These are phyloP conservation scores for Elsinoe arachidis DNA, from an alignment of 2,329 filamentous ascomycete genomes.

Conservation along the genomic window DNA sequence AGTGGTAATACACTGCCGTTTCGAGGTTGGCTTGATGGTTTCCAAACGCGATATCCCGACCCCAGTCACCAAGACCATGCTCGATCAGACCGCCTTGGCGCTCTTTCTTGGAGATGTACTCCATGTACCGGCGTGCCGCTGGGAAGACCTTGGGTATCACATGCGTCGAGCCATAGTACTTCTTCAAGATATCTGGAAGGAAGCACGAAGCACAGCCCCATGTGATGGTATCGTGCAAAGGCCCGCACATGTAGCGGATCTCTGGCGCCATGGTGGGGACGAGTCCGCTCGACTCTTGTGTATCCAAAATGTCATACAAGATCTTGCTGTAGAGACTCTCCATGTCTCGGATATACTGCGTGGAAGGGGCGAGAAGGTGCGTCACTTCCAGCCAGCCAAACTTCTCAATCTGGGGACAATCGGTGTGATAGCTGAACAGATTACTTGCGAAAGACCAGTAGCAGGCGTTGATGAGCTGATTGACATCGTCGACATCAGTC, in stretches of 20 bases:
- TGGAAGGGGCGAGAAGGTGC: conserved; percentile 37
- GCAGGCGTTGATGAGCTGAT: conserved; percentile 36
- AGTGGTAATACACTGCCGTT: conserved; percentile 37
- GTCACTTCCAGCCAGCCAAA: conserved; percentile 44
- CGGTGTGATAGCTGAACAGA: conserved; percentile 41
- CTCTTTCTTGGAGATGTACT: conserved; percentile 35
- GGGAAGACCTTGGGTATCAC: conserved; percentile 32
- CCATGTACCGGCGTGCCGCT: conserved; percentile 34
- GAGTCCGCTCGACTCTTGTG: conserved; percentile 37
- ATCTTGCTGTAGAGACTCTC: conserved; percentile 41
- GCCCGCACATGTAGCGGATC: conserved; percentile 42
- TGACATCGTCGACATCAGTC: conserved; percentile 35
- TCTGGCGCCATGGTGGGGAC: conserved; percentile 42
- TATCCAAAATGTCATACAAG: conserved; percentile 39
- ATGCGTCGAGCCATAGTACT: conserved; percentile 34
- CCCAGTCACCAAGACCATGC: conserved; percentile 39
- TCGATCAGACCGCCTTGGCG: conserved; percentile 35
- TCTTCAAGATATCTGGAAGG: conserved; percentile 31
- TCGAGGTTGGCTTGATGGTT: conserved; percentile 40
- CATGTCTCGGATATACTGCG: conserved; percentile 41
- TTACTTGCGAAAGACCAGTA: conserved; percentile 39
- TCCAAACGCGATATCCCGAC: conserved; percentile 35
- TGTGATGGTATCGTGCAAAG: conserved; percentile 40
- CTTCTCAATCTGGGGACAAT: conserved; percentile 40
- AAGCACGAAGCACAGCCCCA: conserved; percentile 36